Conservation (phyloP, 306 rosid species). For the Cicer cuneatum region DNA sequence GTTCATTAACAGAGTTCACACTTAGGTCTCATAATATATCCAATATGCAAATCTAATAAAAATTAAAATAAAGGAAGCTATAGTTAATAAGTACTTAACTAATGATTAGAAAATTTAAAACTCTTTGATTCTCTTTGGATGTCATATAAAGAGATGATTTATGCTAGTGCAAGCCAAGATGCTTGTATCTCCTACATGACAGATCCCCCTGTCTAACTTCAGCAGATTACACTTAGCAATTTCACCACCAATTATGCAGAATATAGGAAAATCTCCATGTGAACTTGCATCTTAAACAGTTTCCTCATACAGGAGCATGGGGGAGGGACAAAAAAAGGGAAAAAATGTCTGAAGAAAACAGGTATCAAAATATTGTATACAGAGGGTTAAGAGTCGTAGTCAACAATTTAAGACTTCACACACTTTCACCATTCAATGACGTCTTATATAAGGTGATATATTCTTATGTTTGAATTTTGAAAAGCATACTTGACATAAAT, state of each 20-base stretch:
- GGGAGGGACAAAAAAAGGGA: not conserved
- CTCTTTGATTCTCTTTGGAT: constrained; percentile 7
- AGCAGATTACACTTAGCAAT: constrained; percentile 14
- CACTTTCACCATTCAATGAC: constrained; percentile 21
- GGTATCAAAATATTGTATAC: constrained; percentile 8
- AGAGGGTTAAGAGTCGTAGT: constrained; percentile 26
- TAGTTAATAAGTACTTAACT: not conserved
- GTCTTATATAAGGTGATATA: constrained; percentile 1
- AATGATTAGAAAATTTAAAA: constrained; percentile 24
- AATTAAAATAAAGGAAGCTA: not conserved
- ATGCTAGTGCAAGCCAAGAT: constrained; percentile 18
- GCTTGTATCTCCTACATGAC: not conserved
- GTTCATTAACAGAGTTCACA: constrained; percentile 37
- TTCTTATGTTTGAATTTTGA: constrained; percentile 29
- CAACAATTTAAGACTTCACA: constrained; percentile 20
- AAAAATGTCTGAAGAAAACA: not conserved
- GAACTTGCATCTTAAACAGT: constrained; percentile 31
- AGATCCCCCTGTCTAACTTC: constrained; percentile 1
- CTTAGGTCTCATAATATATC: constrained; percentile 21
- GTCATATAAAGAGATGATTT: constrained; percentile 15
- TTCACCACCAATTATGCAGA: constrained; percentile 9
- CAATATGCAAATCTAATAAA: constrained; percentile 20
- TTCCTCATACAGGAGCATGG: constrained; percentile 20
- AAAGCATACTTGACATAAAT: constrained; percentile 30
- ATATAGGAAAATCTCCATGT: constrained; percentile 2